Evolutionary conservation across 805 yeast species (phyloP).

Genomic region (Saturnispora galanensis): DNA sequence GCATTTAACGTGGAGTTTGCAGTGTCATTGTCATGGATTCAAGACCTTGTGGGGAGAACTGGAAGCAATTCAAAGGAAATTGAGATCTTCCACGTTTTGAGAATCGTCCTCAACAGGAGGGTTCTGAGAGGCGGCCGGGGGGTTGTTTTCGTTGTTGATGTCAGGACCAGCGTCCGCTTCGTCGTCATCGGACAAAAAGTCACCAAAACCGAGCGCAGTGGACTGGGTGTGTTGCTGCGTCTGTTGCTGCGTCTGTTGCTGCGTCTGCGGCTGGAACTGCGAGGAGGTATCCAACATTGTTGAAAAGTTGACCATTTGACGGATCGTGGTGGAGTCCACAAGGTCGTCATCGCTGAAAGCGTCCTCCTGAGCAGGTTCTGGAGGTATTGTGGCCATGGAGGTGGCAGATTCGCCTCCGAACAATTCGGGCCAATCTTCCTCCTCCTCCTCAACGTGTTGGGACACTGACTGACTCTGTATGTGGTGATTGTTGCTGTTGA

Average conservation of each 20-base stretch:
- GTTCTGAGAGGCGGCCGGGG: too few species aligned
- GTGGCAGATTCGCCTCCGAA: constrained; percentile 8
- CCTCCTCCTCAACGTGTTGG: constrained; percentile 3
- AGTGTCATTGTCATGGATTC: too few species aligned
- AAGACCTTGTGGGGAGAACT: too few species aligned
- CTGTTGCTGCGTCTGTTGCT: neutral
- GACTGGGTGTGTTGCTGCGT: neutral
- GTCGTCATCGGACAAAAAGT: neutral
- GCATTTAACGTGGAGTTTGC: too few species aligned
- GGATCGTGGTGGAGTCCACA: constrained; percentile 4
- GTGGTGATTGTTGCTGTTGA: neutral
- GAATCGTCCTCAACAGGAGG: too few species aligned
- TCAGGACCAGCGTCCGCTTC: neutral
- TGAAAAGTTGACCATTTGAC: constrained; percentile 9
- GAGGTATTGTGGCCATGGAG: neutral
- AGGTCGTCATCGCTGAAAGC: constrained; percentile 1
- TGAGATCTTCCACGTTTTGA: neutral
- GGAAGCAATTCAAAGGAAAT: neutral
- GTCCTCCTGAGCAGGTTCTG: neutral
- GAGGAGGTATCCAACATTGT: constrained; percentile 11
- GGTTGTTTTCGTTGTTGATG: too few species aligned
- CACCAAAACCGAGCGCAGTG: neutral
- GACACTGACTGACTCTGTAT: too few species aligned
- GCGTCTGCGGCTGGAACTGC: constrained; percentile 4
- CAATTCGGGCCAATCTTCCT: constrained; percentile 11